phyloP scores from a whole-genome alignment of 352 stramenopile genomes.

The Globisporangium cylindrosporum region DNA sequence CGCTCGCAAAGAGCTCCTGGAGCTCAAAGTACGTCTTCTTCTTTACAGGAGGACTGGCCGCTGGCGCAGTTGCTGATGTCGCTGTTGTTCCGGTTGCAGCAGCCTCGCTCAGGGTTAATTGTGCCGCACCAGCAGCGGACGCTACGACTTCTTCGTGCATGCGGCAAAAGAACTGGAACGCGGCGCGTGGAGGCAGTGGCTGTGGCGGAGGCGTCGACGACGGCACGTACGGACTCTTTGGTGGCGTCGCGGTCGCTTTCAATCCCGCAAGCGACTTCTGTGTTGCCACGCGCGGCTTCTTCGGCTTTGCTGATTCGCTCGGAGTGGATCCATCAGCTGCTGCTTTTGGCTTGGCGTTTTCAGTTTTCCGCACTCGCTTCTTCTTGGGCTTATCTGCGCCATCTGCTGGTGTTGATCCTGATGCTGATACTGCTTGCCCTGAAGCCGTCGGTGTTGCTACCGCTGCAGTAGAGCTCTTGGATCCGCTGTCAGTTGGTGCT shows the following conservation, averaged over 20 bases:
- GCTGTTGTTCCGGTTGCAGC: neutral
- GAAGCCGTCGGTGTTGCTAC: neutral
- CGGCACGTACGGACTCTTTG: conserved; percentile 28
- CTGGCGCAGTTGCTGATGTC: neutral
- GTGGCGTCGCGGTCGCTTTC: conserved; percentile 16
- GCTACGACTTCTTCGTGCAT: conserved; percentile 22
- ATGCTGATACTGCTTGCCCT: neutral
- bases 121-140: neutral
- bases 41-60: neutral
- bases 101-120: neutral
- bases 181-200: conserved; percentile 25
- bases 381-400: conserved; percentile 9
- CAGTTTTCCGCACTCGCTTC: conserved; percentile 9
- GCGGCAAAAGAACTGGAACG: conserved; percentile 44
- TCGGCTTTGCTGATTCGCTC: neutral
- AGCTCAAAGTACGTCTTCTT: conserved; percentile 25
- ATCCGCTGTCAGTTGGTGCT: neutral
- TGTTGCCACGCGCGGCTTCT: neutral
- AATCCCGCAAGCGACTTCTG: conserved; percentile 11
- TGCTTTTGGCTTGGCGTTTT: conserved; percentile 7
- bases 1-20: conserved; percentile 25
- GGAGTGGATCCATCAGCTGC: neutral
- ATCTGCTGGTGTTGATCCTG: neutral
- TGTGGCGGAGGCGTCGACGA: conserved; percentile 40
- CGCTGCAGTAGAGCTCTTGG: neutral